Conservation (phyloP, 345 rosid genomes). For the Arabidopsis thaliana region TAIR10.1 NC_003074.8:8932001-8932500, state of each 20-base stretch:
- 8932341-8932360: neutral
- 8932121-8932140: neutral
- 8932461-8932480: neutral
- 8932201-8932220: neutral
- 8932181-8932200: neutral
- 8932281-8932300: neutral
- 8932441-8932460: constrained; percentile 32
- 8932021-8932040: constrained; percentile 20
- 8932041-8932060: constrained; percentile 14
- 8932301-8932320: neutral
- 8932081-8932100: constrained; percentile 19
- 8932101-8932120: neutral
- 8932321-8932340: neutral
- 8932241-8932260: neutral
- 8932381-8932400: neutral
- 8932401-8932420: constrained; percentile 2
- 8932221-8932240: neutral
- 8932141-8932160: neutral
- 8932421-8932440: constrained; percentile 11
- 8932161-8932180: neutral
- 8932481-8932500: neutral
- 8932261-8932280: neutral
- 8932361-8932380: too few relatives aligned
- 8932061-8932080: constrained; percentile 33
- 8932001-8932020: neutral